Evolutionary conservation across 345 rosid genomes (phyloP).

Genomic region (Brassica juncea): DNA sequence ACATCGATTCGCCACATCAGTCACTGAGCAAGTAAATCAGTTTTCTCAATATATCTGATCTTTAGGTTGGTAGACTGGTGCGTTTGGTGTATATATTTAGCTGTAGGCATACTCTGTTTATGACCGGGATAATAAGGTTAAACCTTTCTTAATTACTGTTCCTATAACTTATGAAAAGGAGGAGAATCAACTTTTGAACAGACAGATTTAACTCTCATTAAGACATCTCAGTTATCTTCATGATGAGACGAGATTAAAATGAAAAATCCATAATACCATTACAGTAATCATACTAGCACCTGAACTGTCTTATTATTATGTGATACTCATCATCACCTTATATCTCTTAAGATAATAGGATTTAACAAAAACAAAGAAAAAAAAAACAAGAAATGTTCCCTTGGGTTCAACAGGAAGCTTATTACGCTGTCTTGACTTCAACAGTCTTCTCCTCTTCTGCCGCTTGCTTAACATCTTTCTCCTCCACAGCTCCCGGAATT

Average conservation of each 20-base stretch:
- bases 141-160: slow-evolving; percentile 25
- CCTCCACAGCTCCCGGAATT: slow-evolving; percentile 1
- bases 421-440: slow-evolving; percentile 42
- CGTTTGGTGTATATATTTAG: slow-evolving; percentile 33
- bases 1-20: slow-evolving; percentile 63
- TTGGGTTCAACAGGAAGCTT: neutral
- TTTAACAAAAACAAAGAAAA: neutral
- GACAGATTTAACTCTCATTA: neutral
- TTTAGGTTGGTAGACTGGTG: slow-evolving; percentile 31
- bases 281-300: neutral
- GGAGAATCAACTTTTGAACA: neutral
- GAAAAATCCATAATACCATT: neutral
- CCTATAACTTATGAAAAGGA: slow-evolving; percentile 8
- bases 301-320: neutral
- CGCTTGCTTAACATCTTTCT: slow-evolving; percentile 25
- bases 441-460: slow-evolving; percentile 26
- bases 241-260: neutral
- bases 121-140: slow-evolving; percentile 28
- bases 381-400: slow-evolving; percentile 3
- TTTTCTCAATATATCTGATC: slow-evolving; percentile 44
- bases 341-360: slow-evolving; percentile 15
- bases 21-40: slow-evolving; percentile 59
- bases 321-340: neutral
- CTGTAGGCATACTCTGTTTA: slow-evolving; percentile 24
- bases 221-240: neutral